These are phyloP conservation scores for Dactylellina sp. DNA, from an alignment of 2,329 filamentous ascomycete species.

Conservation along the genomic window DNA sequence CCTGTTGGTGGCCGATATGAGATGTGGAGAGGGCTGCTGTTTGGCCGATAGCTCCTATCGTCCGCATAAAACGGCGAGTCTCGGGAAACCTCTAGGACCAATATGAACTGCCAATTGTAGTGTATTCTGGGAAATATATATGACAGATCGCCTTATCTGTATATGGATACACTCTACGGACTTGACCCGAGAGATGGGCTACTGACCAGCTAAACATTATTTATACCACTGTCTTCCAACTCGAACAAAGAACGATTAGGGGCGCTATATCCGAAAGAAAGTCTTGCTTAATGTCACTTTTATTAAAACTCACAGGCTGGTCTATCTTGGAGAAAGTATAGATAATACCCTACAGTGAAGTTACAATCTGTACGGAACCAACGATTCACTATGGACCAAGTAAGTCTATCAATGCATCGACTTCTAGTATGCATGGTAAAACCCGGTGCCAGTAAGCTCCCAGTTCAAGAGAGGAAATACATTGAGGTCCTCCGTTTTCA, in stretches of 20 bases:
- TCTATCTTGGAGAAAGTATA: too few species aligned
- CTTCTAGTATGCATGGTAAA: too few species aligned
- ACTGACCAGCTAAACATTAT: constrained; percentile 40
- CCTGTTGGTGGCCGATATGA: constrained; percentile 14
- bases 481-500: background rate
- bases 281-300: too few species aligned
- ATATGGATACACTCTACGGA: background rate
- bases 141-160: constrained; percentile 5
- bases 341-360: too few species aligned
- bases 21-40: constrained; percentile 23
- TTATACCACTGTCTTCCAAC: constrained; percentile 3
- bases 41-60: constrained; percentile 4
- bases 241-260: background rate
- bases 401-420: too few species aligned
- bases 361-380: too few species aligned
- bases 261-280: too few species aligned
- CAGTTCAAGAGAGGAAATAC: too few species aligned
- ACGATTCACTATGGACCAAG: too few species aligned
- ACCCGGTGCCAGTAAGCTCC: too few species aligned
- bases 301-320: too few species aligned
- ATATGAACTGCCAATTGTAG: background rate
- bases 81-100: background rate
- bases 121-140: background rate
- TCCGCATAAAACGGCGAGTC: background rate
- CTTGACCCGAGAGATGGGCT: background rate